Conservation (phyloP, 768 basidiomycete species). For the Tricholoma furcatifolium region DNA sequence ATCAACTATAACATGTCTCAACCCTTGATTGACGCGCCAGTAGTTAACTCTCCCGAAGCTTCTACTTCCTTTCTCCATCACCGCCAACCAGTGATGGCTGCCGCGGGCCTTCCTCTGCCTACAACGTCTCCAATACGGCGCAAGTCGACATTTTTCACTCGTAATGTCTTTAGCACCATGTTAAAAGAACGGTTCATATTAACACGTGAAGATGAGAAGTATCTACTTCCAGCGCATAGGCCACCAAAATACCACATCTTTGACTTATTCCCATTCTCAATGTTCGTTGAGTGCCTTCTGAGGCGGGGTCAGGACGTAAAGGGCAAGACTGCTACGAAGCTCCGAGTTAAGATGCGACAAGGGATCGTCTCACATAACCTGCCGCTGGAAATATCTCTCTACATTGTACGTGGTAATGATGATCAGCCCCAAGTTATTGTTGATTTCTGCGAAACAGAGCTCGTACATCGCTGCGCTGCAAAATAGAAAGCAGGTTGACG, state of each 20-base stretch:
- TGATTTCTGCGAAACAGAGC: constrained; percentile 36
- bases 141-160: constrained; percentile 10
- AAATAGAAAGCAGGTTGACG: constrained; percentile 51
- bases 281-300: constrained; percentile 46
- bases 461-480: constrained; percentile 67
- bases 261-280: constrained; percentile 70
- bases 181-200: constrained; percentile 33
- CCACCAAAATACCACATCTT: constrained; percentile 62
- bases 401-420: constrained; percentile 43
- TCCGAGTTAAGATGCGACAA: constrained; percentile 49
- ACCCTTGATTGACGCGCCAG: constrained; percentile 19
- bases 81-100: constrained; percentile 13
- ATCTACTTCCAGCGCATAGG: constrained; percentile 50
- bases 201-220: constrained; percentile 40
- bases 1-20: too few species aligned
- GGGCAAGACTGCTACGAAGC: constrained; percentile 60
- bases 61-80: constrained; percentile 4
- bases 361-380: constrained; percentile 54
- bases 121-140: constrained; percentile 22
- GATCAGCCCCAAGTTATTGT: too few species aligned
- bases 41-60: neutral
- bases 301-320: constrained; percentile 48
- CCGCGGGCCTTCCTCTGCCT: constrained; percentile 22
- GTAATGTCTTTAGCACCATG: neutral
- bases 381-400: constrained; percentile 68